These are phyloP conservation scores for Pilatotrama ljubarskyi DNA, from an alignment of 768 basidiomycete genomes.

Conservation along the genomic window DNA sequence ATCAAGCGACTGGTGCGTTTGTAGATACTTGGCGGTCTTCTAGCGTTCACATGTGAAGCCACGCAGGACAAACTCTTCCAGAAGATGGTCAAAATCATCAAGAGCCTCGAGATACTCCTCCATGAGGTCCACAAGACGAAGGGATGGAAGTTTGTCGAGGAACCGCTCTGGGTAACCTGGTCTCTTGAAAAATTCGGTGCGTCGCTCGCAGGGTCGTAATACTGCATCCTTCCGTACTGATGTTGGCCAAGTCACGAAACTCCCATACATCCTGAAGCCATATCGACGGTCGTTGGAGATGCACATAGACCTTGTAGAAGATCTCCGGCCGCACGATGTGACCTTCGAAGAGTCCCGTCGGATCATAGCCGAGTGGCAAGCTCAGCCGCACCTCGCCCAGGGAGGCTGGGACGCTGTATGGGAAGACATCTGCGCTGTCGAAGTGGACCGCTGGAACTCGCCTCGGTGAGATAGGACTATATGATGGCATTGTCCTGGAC, in stretches of 20 bases:
- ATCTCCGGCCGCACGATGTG: constrained; percentile 61
- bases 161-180: constrained; percentile 84
- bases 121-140: constrained; percentile 70
- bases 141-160: constrained; percentile 71
- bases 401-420: constrained; percentile 69
- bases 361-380: constrained; percentile 64
- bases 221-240: neutral
- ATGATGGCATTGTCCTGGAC: neutral
- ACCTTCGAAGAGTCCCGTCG: constrained; percentile 71
- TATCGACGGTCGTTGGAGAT: constrained; percentile 67
- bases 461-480: constrained; percentile 20
- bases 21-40: neutral
- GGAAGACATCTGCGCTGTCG: constrained; percentile 78
- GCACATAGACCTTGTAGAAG: constrained; percentile 56
- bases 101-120: constrained; percentile 62
- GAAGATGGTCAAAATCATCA: constrained; percentile 62
- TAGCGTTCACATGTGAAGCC: neutral
- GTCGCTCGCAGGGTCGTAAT: constrained; percentile 17
- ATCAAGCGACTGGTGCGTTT: constrained; percentile 64
- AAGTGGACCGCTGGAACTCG: constrained; percentile 70
- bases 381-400: constrained; percentile 67
- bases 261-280: constrained; percentile 56
- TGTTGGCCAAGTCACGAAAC: constrained; percentile 47
- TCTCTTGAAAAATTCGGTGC: constrained; percentile 76
- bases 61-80: constrained; percentile 69